phyloP scores from a whole-genome alignment of 108 stramenopile species.

The Skeletonema grethae region DNA sequence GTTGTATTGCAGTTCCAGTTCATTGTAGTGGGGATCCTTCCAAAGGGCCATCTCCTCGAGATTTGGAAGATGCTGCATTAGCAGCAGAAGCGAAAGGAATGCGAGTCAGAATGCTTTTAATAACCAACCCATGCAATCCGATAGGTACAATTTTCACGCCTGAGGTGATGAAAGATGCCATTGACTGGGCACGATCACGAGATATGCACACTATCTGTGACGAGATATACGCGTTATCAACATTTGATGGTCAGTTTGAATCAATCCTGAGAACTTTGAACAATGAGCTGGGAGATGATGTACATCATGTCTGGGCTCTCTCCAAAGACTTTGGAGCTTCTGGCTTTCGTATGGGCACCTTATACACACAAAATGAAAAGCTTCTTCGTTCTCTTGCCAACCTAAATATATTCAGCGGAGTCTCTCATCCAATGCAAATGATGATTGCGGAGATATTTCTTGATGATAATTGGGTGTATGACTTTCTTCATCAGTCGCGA shows the following conservation, averaged over 20 bases:
- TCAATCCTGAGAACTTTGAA: constrained; percentile 64
- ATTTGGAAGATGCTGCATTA: constrained; percentile 68
- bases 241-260: constrained; percentile 60
- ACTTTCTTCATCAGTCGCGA: constrained; percentile 65
- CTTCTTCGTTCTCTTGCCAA: constrained; percentile 65
- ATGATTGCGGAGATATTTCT: constrained; percentile 72
- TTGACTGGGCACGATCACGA: constrained; percentile 76
- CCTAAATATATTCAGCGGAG: constrained; percentile 61
- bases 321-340: constrained; percentile 92
- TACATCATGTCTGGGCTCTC: constrained; percentile 89
- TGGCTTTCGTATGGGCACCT: constrained; percentile 84
- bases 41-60: constrained; percentile 65
- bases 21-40: constrained; percentile 53
- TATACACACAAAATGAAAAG: constrained; percentile 82
- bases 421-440: constrained; percentile 84
- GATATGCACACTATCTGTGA: constrained; percentile 84
- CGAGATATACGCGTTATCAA: constrained; percentile 87
- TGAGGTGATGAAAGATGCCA: constrained; percentile 47
- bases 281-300: constrained; percentile 76
- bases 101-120: constrained; percentile 72
- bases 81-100: constrained; percentile 55
- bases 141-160: constrained; percentile 76
- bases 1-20: constrained; percentile 69
- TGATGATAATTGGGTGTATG: constrained; percentile 81
- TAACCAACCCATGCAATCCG: constrained; percentile 95